Evolutionary conservation across 805 yeast species (phyloP), one percentile per base, ranked within the genome.

Genomic region (Metschnikowia drakensbergensis): DNA sequence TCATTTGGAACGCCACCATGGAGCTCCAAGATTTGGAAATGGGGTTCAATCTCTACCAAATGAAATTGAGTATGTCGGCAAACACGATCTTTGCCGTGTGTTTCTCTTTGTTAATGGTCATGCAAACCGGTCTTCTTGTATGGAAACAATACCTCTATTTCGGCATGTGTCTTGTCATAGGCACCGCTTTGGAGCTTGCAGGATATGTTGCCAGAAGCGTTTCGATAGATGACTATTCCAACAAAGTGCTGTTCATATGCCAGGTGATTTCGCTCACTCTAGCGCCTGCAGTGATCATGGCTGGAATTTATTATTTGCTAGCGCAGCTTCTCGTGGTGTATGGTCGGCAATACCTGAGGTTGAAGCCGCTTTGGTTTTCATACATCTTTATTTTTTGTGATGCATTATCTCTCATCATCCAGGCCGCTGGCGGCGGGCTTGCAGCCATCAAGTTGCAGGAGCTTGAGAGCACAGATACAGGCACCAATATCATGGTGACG

Each of bases 201-300:
- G 96, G 96, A 1, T 89, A 85, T 60, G 62, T 77, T 6, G 88
- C 83, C 3, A 68, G 96, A 46, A 60, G 75, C 1, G 54, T 77
- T 47, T 72, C 83, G 2, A 72, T 75, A 17, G 54, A 60, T 38
- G 43, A 50, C 32, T 48, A 52, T 28, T 42, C 51, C 27, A 49
- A 54, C 33, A 46, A 48, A 32, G 63, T 74, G 44, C 68, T 73
- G 28, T 89, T 74, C 59, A 59, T 85, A 37, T 66, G 83, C 57
- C 95, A 89, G 63, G 77, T 84, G 53, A 77, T 83, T 47, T 74
- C 83, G 58, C 67, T 88, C 48, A 87, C 92, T 0, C 65, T 89
- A 42, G 92, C 88, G 0, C 96, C 96, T 0, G 88, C 88, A 22
- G 85, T 89, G 63, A 71, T 86, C 39, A 85, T 87, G 87, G 96